phyloP scores from a whole-genome alignment of 768 basidiomycete genomes.

The Suillus hirtellus region DNA sequence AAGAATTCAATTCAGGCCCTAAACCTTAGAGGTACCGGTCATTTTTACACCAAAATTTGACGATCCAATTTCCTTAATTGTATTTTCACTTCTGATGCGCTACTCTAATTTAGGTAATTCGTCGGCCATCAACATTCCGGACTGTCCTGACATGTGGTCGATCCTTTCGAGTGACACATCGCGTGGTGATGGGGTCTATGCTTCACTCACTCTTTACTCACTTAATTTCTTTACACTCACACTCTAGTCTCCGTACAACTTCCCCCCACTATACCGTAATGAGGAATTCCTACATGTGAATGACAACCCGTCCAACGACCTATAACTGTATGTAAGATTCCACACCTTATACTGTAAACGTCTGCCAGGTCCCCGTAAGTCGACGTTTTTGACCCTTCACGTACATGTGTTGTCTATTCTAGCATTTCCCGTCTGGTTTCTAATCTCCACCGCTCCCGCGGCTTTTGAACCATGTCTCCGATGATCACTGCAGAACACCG shows the following conservation, averaged over 20 bases:
- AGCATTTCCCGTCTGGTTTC: slow-evolving; percentile 23
- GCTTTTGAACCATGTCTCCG: slow-evolving; percentile 17
- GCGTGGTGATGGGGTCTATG: slow-evolving; percentile 16
- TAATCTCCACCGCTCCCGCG: slow-evolving; percentile 34
- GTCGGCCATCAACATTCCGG: slow-evolving; percentile 30
- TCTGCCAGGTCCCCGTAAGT: slow-evolving; percentile 35
- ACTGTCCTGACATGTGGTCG: slow-evolving; percentile 20
- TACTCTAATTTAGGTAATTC: slow-evolving; percentile 22
- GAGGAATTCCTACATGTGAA: slow-evolving; percentile 36
- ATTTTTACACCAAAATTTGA: slow-evolving; percentile 16
- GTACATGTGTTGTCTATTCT: slow-evolving; percentile 33
- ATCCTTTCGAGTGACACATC: slow-evolving; percentile 27
- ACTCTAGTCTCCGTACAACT: slow-evolving; percentile 27
- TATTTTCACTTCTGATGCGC: slow-evolving; percentile 21
- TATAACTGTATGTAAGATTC: slow-evolving; percentile 32
- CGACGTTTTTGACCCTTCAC: slow-evolving; percentile 34
- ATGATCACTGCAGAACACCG: slow-evolving; percentile 3
- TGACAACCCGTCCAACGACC: slow-evolving; percentile 28
- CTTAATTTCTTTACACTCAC: slow-evolving; percentile 2
- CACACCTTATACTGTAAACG: slow-evolving; percentile 34
- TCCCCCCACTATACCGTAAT: slow-evolving; percentile 32
- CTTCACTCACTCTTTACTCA: slow-evolving; percentile 18
- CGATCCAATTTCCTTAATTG: slow-evolving; percentile 28
- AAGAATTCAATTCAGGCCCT: slow-evolving; percentile 8
- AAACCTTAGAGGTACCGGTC: slow-evolving; percentile 11